A percentile compares a stretch with the other conserved stretches of the same genome.
These are phyloP conservation scores for Acephala macrosclerotiorum DNA, from an alignment of 2,329 filamentous ascomycete species.

Conservation along the genomic window DNA sequence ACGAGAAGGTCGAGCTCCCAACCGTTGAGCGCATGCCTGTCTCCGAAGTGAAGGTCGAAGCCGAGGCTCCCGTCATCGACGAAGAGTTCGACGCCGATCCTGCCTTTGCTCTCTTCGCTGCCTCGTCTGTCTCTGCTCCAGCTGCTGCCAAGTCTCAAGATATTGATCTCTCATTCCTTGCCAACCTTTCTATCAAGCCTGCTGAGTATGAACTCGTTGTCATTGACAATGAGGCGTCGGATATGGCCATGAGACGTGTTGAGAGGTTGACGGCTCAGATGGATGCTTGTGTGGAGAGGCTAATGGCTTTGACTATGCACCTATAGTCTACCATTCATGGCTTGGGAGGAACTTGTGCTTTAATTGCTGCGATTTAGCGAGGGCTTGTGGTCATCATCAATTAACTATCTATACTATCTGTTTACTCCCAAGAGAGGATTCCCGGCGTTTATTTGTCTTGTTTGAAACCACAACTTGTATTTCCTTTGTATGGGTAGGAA, in stretches of 20 bases:
- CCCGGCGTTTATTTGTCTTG: conserved; percentile 17
- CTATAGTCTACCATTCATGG: conserved; percentile 27
- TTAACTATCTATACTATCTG: conserved; percentile 7
- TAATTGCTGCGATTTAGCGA: conserved; percentile 35
- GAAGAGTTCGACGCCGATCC: conserved; percentile 69
- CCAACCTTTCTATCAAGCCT: conserved; percentile 67
- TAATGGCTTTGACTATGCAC: conserved; percentile 36
- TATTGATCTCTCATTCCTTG: conserved; percentile 56
- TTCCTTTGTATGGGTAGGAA: conserved; percentile 11
- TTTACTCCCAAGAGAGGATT: conserved; percentile 5
- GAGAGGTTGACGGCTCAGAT: conserved; percentile 37
- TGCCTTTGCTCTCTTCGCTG: conserved; percentile 66
- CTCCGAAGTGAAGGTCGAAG: conserved; percentile 36
- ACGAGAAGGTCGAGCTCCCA: conserved; percentile 57
- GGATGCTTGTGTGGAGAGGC: conserved; percentile 38
- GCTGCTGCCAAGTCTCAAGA: conserved; percentile 40
- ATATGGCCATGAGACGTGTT: conserved; percentile 41
- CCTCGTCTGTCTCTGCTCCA: conserved; percentile 43
- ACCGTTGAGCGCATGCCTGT: conserved; percentile 50
- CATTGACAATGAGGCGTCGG: conserved; percentile 55
- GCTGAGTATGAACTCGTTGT: conserved; percentile 71
- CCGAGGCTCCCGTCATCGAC: conserved; percentile 47
- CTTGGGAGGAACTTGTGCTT: conserved; percentile 10
- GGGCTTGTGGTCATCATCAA: conserved; percentile 6
- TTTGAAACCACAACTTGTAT: background rate